phyloP scores from a whole-genome alignment of 2,329 filamentous ascomycete species.

The Mycosphaerelloides madeirae region DNA sequence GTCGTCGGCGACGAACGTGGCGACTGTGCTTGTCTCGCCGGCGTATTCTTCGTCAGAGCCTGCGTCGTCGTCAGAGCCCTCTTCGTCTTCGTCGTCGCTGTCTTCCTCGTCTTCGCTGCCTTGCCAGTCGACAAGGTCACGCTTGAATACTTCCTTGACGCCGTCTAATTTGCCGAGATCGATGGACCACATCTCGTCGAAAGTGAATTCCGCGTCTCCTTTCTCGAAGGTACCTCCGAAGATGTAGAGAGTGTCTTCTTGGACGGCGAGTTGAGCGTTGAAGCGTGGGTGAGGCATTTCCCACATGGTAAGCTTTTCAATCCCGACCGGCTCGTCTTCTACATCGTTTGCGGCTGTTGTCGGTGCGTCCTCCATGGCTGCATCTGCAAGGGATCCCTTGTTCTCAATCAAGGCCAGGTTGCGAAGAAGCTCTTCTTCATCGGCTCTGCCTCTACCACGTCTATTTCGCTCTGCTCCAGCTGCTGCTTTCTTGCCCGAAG shows the following conservation, averaged over 20 bases:
- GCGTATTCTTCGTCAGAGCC: constrained; percentile 34
- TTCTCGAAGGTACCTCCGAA: constrained; percentile 96
- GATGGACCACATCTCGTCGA: constrained; percentile 89
- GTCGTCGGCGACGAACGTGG: constrained; percentile 23
- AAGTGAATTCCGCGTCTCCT: constrained; percentile 89
- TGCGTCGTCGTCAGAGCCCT: constrained; percentile 55
- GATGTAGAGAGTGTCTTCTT: constrained; percentile 88
- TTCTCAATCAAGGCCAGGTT: constrained; percentile 83
- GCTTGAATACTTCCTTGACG: constrained; percentile 82
- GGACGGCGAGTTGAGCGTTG: constrained; percentile 83
- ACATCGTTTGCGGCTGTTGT: constrained; percentile 38
- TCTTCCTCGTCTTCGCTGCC: constrained; percentile 42
- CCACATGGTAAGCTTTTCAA: constrained; percentile 58
- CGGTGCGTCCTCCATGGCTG: constrained; percentile 32
- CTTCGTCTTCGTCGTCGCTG: constrained; percentile 47
- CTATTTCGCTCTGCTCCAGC: constrained; percentile 52
- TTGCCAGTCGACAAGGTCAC: constrained; percentile 83
- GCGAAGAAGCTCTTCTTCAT: constrained; percentile 82
- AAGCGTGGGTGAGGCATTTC: constrained; percentile 88
- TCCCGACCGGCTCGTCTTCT: constrained; percentile 50
- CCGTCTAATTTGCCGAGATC: constrained; percentile 94
- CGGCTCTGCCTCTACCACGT: constrained; percentile 75
- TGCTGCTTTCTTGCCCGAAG: constrained; percentile 48
- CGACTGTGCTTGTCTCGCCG: constrained; percentile 39
- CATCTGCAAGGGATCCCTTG: constrained; percentile 58